Evolutionary conservation across 1,284 basidiomycete species (phyloP).

Genomic region (Ceratobasidium sp.): DNA sequence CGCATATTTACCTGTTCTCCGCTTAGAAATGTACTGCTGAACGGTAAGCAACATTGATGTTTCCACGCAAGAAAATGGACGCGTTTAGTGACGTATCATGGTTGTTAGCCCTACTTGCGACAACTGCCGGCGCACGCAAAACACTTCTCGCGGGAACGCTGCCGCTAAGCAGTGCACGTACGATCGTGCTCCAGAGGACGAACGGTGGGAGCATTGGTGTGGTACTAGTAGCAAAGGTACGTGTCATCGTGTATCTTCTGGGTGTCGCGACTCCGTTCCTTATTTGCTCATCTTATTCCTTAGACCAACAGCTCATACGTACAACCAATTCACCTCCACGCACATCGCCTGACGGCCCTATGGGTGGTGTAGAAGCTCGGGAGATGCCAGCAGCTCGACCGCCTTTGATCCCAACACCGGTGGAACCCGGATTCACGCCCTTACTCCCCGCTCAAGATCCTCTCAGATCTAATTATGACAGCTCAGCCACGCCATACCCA

Average conservation of each 20-base stretch:
- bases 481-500: not conserved
- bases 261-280: not conserved
- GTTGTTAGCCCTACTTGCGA: conserved; percentile 17
- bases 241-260: not conserved
- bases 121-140: conserved; percentile 17
- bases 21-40: conserved; percentile 31
- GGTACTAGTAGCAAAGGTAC: not conserved
- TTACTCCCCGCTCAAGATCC: not conserved
- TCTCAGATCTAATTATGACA: not conserved
- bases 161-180: conserved; percentile 12
- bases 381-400: not conserved
- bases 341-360: not conserved
- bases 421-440: too few species aligned
- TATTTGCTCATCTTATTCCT: not conserved
- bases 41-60: not conserved
- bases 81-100: not conserved
- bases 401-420: not conserved
- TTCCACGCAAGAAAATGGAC: not conserved
- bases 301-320: not conserved
- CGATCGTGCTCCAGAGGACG: conserved; percentile 32
- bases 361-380: not conserved
- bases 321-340: not conserved
- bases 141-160: not conserved
- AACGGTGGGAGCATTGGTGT: conserved; percentile 20
- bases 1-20: not conserved